These are phyloP conservation scores for Penicillium verrucosum DNA, from an alignment of 2,329 filamentous ascomycete genomes.

Conservation along the genomic window DNA sequence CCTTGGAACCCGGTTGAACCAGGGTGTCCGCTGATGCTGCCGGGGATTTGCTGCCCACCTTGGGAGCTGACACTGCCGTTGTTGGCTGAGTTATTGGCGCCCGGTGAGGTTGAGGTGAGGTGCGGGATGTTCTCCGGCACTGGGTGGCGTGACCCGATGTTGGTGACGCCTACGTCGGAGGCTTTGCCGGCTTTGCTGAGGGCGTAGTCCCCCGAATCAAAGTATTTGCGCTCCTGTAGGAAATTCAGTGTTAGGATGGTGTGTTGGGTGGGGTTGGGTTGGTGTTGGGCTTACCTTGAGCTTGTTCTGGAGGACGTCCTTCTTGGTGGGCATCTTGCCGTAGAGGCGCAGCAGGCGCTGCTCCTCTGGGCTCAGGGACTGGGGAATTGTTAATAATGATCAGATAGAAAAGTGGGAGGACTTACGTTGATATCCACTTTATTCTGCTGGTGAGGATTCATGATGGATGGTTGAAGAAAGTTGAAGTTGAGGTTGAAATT, in stretches of 20 bases:
- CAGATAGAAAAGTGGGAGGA: slow-evolving; percentile 23
- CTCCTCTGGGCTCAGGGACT: slow-evolving; percentile 93
- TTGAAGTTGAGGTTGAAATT: not conserved
- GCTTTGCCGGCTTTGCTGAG: slow-evolving; percentile 97
- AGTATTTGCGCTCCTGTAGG: slow-evolving; percentile 88
- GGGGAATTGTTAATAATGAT: slow-evolving; percentile 12
- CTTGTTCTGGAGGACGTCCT: slow-evolving; percentile 95
- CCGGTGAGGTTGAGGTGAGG: slow-evolving; percentile 63
- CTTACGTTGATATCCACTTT: slow-evolving; percentile 94
- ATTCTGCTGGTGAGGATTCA: slow-evolving; percentile 98
- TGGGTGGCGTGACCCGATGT: slow-evolving; percentile 91
- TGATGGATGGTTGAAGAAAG: slow-evolving; percentile 42
- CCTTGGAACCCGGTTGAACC: slow-evolving; percentile 50
- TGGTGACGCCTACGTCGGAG: slow-evolving; percentile 87
- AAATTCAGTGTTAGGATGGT: not conserved
- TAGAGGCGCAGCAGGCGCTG: slow-evolving; percentile 95
- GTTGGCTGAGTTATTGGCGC: slow-evolving; percentile 34
- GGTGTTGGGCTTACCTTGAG: slow-evolving; percentile 61
- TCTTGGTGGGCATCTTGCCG: slow-evolving; percentile 94
- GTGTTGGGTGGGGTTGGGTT: not conserved
- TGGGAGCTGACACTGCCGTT: slow-evolving; percentile 30
- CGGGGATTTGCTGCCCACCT: slow-evolving; percentile 40
- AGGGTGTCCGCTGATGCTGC: slow-evolving; percentile 43
- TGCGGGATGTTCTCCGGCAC: slow-evolving; percentile 94
- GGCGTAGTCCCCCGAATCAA: slow-evolving; percentile 93